Evolutionary conservation across 2,329 filamentous ascomycete species (phyloP).

Genomic region (Trichoderma hamatum): DNA sequence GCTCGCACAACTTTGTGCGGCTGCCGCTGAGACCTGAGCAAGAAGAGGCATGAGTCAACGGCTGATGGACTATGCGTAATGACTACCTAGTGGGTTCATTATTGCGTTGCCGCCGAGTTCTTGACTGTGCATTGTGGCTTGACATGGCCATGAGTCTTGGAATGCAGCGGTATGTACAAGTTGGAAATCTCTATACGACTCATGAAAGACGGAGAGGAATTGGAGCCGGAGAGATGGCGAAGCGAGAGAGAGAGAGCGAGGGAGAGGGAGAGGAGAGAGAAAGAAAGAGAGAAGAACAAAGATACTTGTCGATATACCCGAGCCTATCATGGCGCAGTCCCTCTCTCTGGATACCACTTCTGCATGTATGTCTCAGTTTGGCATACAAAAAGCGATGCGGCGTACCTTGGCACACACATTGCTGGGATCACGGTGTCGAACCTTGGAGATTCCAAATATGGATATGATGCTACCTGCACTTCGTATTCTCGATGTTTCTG

Average conservation of each 20-base stretch:
- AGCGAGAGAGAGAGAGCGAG: not conserved
- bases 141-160: not conserved
- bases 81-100: not conserved
- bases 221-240: not conserved
- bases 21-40: slow-evolving; percentile 2
- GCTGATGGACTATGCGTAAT: slow-evolving; percentile 9
- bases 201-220: not conserved
- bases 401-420: not conserved
- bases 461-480: not conserved
- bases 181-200: not conserved
- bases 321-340: slow-evolving; percentile 6
- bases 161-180: not conserved
- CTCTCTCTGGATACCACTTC: slow-evolving; percentile 2
- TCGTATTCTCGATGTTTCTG: not conserved
- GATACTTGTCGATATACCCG: not conserved
- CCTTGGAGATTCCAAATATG: not conserved
- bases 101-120: not conserved
- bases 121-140: slow-evolving; percentile 11
- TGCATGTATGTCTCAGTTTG: slow-evolving; percentile 24
- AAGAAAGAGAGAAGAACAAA: not conserved
- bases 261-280: not conserved
- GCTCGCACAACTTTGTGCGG: slow-evolving; percentile 9
- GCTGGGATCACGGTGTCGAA: slow-evolving; percentile 5
- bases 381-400: slow-evolving; percentile 15
- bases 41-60: slow-evolving; percentile 14